Evolutionary conservation across 2,329 filamentous ascomycete genomes (phyloP).

Genomic region (Diaporthe nobilis): DNA sequence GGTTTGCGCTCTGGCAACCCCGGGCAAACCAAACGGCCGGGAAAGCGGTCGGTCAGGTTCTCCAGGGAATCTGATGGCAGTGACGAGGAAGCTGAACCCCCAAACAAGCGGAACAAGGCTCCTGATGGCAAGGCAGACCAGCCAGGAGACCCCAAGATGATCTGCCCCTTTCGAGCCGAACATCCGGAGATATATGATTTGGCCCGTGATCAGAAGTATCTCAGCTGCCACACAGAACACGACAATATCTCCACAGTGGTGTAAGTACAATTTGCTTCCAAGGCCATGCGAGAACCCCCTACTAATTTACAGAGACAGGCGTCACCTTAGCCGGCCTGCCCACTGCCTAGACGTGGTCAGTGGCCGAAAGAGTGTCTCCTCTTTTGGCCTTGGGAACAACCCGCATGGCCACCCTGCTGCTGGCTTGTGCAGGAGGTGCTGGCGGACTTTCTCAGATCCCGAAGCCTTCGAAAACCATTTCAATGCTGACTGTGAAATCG

Average conservation of each 20-base stretch:
- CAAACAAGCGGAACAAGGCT: constrained; percentile 44
- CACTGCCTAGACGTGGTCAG: constrained; percentile 49
- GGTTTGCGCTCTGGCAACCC: constrained; percentile 25
- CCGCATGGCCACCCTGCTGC: constrained; percentile 47
- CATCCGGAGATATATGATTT: constrained; percentile 46
- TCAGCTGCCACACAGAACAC: constrained; percentile 51
- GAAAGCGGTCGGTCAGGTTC: constrained; percentile 35
- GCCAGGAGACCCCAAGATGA: constrained; percentile 48
- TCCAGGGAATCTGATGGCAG: constrained; percentile 32
- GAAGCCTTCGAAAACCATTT: constrained; percentile 48
- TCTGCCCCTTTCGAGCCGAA: constrained; percentile 42
- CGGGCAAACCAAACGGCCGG: constrained; percentile 19
- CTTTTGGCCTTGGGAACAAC: constrained; percentile 48
- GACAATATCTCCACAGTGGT: constrained; percentile 52
- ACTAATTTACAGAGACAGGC: constrained; percentile 43
- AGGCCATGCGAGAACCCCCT: neutral
- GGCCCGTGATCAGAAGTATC: constrained; percentile 48
- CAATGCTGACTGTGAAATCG: constrained; percentile 37
- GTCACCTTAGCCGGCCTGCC: constrained; percentile 50
- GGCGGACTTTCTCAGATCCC: constrained; percentile 47
- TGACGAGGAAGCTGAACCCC: constrained; percentile 35
- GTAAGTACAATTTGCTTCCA: constrained; percentile 44
- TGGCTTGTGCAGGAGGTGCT: constrained; percentile 52
- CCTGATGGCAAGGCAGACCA: constrained; percentile 40
- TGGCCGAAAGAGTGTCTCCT: constrained; percentile 46